Evolutionary conservation across 306 rosid species (phyloP), one percentile per base, ranked within the genome.

Genomic region (Potentilla sterilis): DNA sequence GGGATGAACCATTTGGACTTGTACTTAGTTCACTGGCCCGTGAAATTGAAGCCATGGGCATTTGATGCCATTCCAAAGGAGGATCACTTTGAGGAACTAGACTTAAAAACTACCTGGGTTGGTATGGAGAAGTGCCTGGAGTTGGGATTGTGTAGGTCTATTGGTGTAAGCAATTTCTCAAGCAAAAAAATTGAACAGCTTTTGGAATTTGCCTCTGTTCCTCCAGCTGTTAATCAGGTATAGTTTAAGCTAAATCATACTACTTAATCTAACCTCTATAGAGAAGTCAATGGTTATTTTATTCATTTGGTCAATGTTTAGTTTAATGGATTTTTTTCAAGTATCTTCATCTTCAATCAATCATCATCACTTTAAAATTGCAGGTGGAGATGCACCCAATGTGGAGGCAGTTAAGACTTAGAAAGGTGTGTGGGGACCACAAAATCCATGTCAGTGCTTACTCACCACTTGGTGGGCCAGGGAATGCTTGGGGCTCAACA

Each of bases 1-100:
- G 90, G 86, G 5, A 81, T 94, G 97, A 95, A 87, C 44, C 86
- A 91, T 79, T 64, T 94, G 80, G 97, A 94, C 84, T 77, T 94
- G 98, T 94, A 94, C 70, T 76, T 94, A 28, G 96, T 94, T 83
- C 98, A 94, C 80, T 94, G 97, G 98, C 98, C 97, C 34, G 87
- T 91, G 9, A 90, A 88, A 76, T 78, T 94, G 82, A 94, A 90
- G 90, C 92, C 93, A 79, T 83, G 98, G 95, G 91, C 86, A 63
- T 64, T 84, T 70, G 77, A 87, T 66, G 79, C 91, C 15, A 83
- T 94, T 72, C 98, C 97, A 1, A 90, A 81, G 34, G 96, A 90
- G 75, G 91, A 88, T 24, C 97, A 91, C 69, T 94, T 90, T 78
- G 98, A 87, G 70, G 75, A 81, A 3, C 51, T 91, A 74, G 97